A percentile compares a stretch with the other conserved stretches of the same genome.
Conservation (phyloP, 106 monocot genomes). For the Triglochin maritima region DNA sequence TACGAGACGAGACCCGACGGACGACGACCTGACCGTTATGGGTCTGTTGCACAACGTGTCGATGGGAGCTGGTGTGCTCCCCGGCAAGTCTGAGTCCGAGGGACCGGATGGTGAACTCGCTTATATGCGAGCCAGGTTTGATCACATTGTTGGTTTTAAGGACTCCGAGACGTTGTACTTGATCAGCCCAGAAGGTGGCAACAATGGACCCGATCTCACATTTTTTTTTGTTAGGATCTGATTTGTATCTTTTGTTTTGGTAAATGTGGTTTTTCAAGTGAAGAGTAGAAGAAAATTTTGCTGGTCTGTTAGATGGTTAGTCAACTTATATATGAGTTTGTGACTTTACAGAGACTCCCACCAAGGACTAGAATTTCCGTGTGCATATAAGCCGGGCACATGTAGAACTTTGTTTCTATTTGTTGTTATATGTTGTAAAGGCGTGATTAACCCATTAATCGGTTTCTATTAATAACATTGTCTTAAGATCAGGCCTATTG, state of each 20-base stretch:
- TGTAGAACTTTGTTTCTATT: no score
- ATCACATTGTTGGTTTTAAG: constrained; percentile 42
- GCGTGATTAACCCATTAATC: no score
- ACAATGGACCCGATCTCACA: constrained; percentile 52
- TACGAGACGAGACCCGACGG: constrained; percentile 33
- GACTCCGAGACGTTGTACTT: constrained; percentile 72
- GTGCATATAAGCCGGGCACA: no score
- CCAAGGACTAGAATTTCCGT: no score
- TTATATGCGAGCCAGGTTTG: constrained; percentile 44
- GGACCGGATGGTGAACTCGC: constrained; percentile 45
- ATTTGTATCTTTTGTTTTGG: not conserved
- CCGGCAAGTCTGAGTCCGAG: constrained; percentile 20
- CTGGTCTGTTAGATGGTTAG: no score
- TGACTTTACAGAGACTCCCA: no score
- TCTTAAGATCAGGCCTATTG: no score
- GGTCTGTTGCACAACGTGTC: constrained; percentile 43
- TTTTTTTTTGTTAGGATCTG: constrained; percentile 65
- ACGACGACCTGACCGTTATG: constrained; percentile 54
- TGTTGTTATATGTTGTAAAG: no score
- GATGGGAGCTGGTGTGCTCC: constrained; percentile 69
- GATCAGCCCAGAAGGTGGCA: constrained; percentile 44
- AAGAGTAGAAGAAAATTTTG: no score
- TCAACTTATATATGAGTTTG: no score
- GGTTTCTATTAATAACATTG: no score
- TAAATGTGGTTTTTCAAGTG: no score